These are phyloP conservation scores for Mycena floridula DNA, from an alignment of 768 basidiomycete genomes.

Conservation along the genomic window DNA sequence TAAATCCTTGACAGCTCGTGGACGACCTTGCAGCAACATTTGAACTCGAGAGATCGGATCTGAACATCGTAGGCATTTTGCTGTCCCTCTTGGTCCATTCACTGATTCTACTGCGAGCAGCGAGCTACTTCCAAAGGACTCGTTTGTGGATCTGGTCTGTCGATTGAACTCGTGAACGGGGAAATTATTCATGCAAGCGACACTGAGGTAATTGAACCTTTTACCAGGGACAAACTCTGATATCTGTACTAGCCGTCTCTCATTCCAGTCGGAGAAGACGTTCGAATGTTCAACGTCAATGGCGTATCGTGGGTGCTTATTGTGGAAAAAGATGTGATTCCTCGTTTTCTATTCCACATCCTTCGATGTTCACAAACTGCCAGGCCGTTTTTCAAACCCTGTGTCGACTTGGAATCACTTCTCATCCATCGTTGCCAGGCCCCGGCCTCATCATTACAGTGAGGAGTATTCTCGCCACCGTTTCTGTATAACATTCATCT, in stretches of 20 bases:
- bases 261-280: constrained; percentile 73
- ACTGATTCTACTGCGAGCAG: constrained; percentile 30
- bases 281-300: constrained; percentile 53
- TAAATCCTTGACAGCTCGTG: constrained; percentile 50
- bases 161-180: constrained; percentile 51
- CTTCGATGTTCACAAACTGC: background rate
- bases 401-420: constrained; percentile 49
- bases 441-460: constrained; percentile 79
- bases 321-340: constrained; percentile 85
- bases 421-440: constrained; percentile 45
- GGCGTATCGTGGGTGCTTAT: constrained; percentile 74
- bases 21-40: constrained; percentile 89
- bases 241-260: constrained; percentile 50
- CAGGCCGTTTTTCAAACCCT: constrained; percentile 96
- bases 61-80: constrained; percentile 60
- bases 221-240: too few species aligned
- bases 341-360: background rate
- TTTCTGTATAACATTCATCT: background rate
- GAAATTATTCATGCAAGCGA: constrained; percentile 45
- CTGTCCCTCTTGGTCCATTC: background rate
- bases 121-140: constrained; percentile 89
- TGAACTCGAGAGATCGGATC: constrained; percentile 60
- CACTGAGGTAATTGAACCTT: constrained; percentile 65
- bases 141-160: constrained; percentile 61
- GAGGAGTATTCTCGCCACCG: constrained; percentile 2